Base-by-base conservation (phyloP, 2,329 filamentous ascomycete genomes). In the Pezicula radicicola region DNA sequence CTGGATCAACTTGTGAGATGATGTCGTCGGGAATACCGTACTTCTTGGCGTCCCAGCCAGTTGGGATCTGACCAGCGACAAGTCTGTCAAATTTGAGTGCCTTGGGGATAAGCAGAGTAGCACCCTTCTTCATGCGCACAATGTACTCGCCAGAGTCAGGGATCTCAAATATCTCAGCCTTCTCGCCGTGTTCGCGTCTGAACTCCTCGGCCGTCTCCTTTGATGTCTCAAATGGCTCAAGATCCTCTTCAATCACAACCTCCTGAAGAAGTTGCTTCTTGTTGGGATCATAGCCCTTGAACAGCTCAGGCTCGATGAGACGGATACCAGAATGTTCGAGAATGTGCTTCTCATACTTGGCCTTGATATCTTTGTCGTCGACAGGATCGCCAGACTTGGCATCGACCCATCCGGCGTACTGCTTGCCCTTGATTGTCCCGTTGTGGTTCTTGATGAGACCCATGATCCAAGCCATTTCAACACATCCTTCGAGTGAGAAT, bases 401-500 rank as follows among this genome's bases (percentile, higher is more conserved):
- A 66, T 99, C 94, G 53, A 99, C 90, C 91, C 90, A 99, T 62
- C 94, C 94, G 60, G 93, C 91, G 75, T 99, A 97, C 59, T 88
- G 88, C 76, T 96, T 88, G 69, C 94, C 94, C 78, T 99, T 99
- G 70, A 99, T 84, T 30, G 87, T 86, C 16, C 94, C 94, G 63
- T 97, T 97, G 78, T 96, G 90, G 72, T 99, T 96, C 80, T 93
- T 97, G 77, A 99, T 97, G 54, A 97, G 84, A 67, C 94, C 94
- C 93, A 97, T 99, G 72, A 99, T 91, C 94, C 94, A 99, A 30
- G 94, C 92, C 94, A 99, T 99, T 74, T 99, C 94, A 55, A 99
- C 88, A 66, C 94, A 97, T 28, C 94, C 94, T 72, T 99, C 95
- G 13, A 99, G 83, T 8, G 94, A 97, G 76, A 99, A 99, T 67